Conservation (phyloP, 2,329 filamentous ascomycete species). For the Coniella vitis region DNA sequence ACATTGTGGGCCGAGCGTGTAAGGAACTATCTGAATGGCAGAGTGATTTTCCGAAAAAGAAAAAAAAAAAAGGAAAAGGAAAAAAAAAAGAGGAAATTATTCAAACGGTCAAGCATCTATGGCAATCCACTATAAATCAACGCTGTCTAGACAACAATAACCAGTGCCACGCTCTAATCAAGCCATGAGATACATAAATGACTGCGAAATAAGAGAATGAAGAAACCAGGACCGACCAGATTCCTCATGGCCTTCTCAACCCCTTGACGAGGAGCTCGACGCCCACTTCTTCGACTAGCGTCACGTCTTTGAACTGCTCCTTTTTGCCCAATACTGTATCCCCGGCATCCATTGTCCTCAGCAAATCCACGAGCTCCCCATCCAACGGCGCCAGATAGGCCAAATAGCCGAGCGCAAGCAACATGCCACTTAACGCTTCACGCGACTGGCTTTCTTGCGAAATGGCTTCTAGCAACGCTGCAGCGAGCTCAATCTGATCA, state of each 20-base stretch:
- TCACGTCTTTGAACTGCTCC: slow-evolving; percentile 48
- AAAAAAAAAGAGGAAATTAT: too few relatives aligned
- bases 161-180: too few relatives aligned
- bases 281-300: slow-evolving; percentile 50
- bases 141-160: too few relatives aligned
- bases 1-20: too few relatives aligned
- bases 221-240: too few relatives aligned
- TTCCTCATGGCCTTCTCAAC: slow-evolving; percentile 27
- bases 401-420: slow-evolving; percentile 70
- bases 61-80: too few relatives aligned
- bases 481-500: slow-evolving; percentile 74
- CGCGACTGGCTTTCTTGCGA: slow-evolving; percentile 50
- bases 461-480: slow-evolving; percentile 71
- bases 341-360: slow-evolving; percentile 68
- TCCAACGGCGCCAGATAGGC: slow-evolving; percentile 63
- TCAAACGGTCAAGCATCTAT: too few relatives aligned
- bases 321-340: slow-evolving; percentile 55
- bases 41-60: too few relatives aligned
- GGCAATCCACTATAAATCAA: too few relatives aligned
- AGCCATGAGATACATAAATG: too few relatives aligned
- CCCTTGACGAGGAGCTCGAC: slow-evolving; percentile 45
- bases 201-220: too few relatives aligned
- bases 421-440: slow-evolving; percentile 70
- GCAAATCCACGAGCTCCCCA: slow-evolving; percentile 74
- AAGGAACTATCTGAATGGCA: too few relatives aligned